Evolutionary conservation across 768 basidiomycete genomes (phyloP), one percentile per base, ranked within the genome.

Genomic region (Chalciporus piperatus): DNA sequence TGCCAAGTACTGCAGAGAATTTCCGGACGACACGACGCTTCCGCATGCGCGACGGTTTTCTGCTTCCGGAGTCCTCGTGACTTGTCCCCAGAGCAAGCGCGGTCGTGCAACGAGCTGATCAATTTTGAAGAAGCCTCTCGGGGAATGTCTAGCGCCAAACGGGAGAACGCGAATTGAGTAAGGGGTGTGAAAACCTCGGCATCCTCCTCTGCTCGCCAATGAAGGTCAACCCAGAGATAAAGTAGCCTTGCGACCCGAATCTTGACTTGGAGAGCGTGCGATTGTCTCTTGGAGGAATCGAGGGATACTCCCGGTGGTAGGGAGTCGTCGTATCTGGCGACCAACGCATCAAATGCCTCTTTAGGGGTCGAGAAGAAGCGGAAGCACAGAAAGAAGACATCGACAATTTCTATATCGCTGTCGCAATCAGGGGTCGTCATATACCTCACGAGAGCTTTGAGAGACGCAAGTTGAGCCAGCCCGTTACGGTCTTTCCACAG

Each of bases 321-420:
- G 28, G 22, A 35, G 50, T 75, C 73, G 46, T 79, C 66, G 65
- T 80, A 91, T 38, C 86, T 78, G 6, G 62, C 63, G 22, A 79
- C 56, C 20, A 83, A 63, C 6, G 72, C 66, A 0, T 69, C 65
- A 30, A 82, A 69, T 11, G 84, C 70, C 7, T 75, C 71, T 14
- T 40, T 23, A 0, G 88, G 77, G 0, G 74, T 73, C 13, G 79
- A 76, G 71, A 87, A 89, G 54, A 82, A 76, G 23, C 87, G 82
- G 69, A 89, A 91, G 46, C 78, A 82, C n/a, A 82, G 68, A 68
- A 88, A 84, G 70, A 91, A 87, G 2, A 79, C 66, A 52, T 77
- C 65, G 53, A 69, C 59, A 67, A 87, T 63, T 35, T 77, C 65
- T 47, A 68, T 63, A 50, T 83, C 76, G 43, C 41, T 48, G 16